Evolutionary conservation across 2,329 filamentous ascomycete genomes (phyloP).

Genomic region (Phyllosticta citriasiana): DNA sequence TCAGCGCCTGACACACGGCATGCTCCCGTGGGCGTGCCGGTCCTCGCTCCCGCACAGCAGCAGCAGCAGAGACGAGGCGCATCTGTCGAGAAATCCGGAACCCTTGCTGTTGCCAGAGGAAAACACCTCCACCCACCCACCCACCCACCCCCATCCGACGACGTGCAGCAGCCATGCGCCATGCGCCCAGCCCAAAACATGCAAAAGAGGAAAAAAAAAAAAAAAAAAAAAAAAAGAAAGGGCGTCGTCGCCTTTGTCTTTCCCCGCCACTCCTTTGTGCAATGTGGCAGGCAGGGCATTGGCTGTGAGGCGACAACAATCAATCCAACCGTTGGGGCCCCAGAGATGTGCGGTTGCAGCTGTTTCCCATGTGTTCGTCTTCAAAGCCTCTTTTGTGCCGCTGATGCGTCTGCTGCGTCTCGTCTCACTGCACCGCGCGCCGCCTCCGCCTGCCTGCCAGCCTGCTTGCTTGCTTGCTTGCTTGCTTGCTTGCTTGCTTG

Average conservation of each 20-base stretch:
- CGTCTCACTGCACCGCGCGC: neutral
- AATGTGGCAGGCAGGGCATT: neutral
- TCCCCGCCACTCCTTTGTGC: neutral
- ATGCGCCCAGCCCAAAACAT: neutral
- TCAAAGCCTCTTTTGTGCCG: neutral
- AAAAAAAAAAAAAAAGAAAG: no score
- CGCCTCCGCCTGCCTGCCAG: no score
- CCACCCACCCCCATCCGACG: neutral
- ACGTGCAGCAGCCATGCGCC: neutral
- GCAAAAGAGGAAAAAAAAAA: no score
- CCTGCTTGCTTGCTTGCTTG: no score
- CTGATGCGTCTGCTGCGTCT: neutral
- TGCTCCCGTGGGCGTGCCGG: neutral
- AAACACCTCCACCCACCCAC: neutral
- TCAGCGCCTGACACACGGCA: conserved; percentile 7
- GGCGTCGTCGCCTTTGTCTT: no score
- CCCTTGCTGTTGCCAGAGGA: neutral
- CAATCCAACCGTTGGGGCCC: neutral
- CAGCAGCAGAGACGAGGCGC: neutral
- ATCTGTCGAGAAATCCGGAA: neutral
- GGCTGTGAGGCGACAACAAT: neutral
- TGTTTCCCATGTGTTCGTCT: neutral
- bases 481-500: neutral
- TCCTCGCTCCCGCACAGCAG: neutral
- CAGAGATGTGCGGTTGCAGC: neutral